These are phyloP conservation scores for Trichosporon inkin DNA, from an alignment of 1,284 basidiomycete genomes.

Conservation along the genomic window DNA sequence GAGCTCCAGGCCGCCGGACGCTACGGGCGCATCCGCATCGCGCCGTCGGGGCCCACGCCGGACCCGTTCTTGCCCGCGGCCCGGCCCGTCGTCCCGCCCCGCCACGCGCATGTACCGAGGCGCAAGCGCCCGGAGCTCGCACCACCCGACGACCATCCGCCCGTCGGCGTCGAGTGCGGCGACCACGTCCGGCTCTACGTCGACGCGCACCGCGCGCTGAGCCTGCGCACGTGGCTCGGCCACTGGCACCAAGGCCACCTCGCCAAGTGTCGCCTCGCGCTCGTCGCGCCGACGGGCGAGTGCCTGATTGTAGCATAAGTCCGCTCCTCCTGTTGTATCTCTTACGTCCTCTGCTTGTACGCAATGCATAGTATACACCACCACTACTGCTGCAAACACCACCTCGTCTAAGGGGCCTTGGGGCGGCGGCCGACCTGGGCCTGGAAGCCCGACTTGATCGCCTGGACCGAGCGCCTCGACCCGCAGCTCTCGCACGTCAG, in stretches of 20 bases:
- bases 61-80: constrained; percentile 31
- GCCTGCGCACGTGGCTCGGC: constrained; percentile 38
- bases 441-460: constrained; percentile 99
- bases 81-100: constrained; percentile 10
- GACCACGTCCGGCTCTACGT: constrained; percentile 44
- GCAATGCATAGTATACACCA: constrained; percentile 10
- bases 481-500: constrained; percentile 95
- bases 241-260: constrained; percentile 15
- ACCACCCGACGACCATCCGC: not conserved
- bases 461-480: constrained; percentile 82
- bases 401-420: constrained; percentile 18
- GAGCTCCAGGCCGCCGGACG: constrained; percentile 17
- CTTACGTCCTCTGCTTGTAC: not conserved
- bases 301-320: constrained; percentile 33
- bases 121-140: not conserved
- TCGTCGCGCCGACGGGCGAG: constrained; percentile 38
- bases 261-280: constrained; percentile 17
- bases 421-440: constrained; percentile 64
- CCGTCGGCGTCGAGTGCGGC: constrained; percentile 30
- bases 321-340: not conserved
- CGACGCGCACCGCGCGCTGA: constrained; percentile 31
- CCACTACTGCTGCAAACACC: not conserved
- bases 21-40: constrained; percentile 19
- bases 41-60: constrained; percentile 36
- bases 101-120: not conserved